A percentile compares a stretch with the other conserved stretches of the same genome.
These are phyloP conservation scores for Rhododendron ferrugineum DNA, from an alignment of 148 eudicot species.

Conservation along the genomic window DNA sequence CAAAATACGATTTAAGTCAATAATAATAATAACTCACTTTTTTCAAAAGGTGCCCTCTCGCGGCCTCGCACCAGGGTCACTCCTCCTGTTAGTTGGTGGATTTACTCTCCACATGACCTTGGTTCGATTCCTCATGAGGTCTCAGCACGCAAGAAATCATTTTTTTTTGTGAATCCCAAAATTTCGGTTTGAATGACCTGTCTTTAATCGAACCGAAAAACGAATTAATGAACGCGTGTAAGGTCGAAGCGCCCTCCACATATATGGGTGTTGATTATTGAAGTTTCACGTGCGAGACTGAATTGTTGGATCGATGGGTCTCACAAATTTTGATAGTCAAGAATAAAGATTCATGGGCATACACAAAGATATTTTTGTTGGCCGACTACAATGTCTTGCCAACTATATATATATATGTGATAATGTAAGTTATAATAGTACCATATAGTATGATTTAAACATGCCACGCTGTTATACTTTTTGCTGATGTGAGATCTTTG, in stretches of 20 bases:
- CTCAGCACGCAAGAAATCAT: no score
- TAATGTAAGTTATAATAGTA: background rate
- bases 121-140: no score
- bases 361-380: background rate
- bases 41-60: background rate
- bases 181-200: fast-evolving
- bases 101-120: background rate
- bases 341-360: background rate
- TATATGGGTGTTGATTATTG: background rate
- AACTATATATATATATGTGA: background rate
- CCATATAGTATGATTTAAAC: background rate
- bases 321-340: background rate
- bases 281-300: background rate
- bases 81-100: background rate
- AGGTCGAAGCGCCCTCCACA: background rate
- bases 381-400: background rate
- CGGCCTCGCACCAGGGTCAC: no score
- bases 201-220: no score
- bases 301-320: background rate
- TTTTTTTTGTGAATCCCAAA: no score
- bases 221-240: background rate
- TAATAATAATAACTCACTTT: background rate
- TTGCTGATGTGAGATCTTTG: background rate
- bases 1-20: no score
- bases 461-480: background rate